Evolutionary conservation across 83 land plant species (phyloP), one percentile per base, ranked within the genome.

Genomic region (Isoetes engelmannii): DNA sequence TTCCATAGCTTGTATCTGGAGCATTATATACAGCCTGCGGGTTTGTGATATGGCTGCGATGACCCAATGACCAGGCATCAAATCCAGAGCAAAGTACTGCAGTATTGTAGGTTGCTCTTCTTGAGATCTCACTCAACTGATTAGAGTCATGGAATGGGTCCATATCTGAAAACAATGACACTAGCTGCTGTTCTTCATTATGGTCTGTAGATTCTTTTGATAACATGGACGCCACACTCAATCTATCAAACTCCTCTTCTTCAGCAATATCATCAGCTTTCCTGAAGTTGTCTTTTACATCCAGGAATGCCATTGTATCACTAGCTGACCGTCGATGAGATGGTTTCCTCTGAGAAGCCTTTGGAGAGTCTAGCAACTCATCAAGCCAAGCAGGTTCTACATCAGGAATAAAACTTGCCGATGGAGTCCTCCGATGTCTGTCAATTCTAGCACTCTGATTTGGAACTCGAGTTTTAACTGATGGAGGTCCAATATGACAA

Each of bases 271-370:
- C 57, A 53, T 66, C 46, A 55, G 56, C 66, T 45, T 45, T 59
- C 18, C 21, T n/a, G 1, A 65, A 57, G 46, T 72, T 68, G 19
- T 19, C 20, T 9, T 72, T 72, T 1, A 7, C 76, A 15, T 74
- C 75, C 5, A 73, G 44, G 63, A 74, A 68, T 17, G 76, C 63
- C n/a, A 68, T 10, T 4, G 72, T 69, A 67, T 74, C 76, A 44
- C 76, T 74, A 9, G 72, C 76, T 46, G 76, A 74, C 12, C 76
- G 72, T 43, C 76, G 55, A 47, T 74, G 76, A 21, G 63, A 44
- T 44, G 20, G 28, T 49, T 49, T 53, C 62, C 21, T 54, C 45
- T 73, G 59, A 9, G 76, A 63, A 10, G 54, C 72, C 17, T 74
- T 69, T 4, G 73, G 43, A 6, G 76, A 44, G 47, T 68, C 72